These are phyloP conservation scores for Lasiosphaeria ovina DNA, from an alignment of 495 filamentous ascomycete genomes.

Conservation along the genomic window DNA sequence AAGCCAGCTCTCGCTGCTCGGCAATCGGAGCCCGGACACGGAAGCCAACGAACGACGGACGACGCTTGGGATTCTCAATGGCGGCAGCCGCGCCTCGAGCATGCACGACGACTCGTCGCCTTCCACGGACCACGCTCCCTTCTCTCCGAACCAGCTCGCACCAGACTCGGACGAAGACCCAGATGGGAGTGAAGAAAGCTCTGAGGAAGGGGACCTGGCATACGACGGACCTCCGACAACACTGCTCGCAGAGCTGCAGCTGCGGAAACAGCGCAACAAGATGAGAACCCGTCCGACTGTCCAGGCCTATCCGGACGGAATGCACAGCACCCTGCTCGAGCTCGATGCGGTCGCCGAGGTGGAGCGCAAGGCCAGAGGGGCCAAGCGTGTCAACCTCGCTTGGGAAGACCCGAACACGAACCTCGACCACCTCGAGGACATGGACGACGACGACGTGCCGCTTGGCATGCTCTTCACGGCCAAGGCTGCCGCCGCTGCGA, in stretches of 20 bases:
- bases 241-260: constrained; percentile 84
- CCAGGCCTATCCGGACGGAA: constrained; percentile 66
- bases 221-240: constrained; percentile 79
- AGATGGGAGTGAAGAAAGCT: constrained; percentile 22
- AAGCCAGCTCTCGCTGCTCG: constrained; percentile 38
- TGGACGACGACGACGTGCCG: constrained; percentile 72
- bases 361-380: constrained; percentile 69
- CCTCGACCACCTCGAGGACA: constrained; percentile 48
- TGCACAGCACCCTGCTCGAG: constrained; percentile 86
- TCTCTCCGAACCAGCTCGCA: constrained; percentile 25
- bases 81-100: constrained; percentile 3
- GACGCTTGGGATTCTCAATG: constrained; percentile 12
- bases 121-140: constrained; percentile 7
- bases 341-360: constrained; percentile 89
- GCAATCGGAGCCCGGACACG: constrained; percentile 8
- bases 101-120: constrained; percentile 5
- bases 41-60: constrained; percentile 21
- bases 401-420: constrained; percentile 70
- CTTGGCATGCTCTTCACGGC: constrained; percentile 74
- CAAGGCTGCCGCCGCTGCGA: constrained; percentile 37
- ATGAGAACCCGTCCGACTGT: constrained; percentile 67
- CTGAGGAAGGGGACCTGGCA: constrained; percentile 34
- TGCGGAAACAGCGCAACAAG: constrained; percentile 82
- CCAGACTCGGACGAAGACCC: constrained; percentile 26
- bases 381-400: constrained; percentile 76